A percentile compares a stretch with the other conserved stretches of the same genome.
Evolutionary conservation across 2,329 filamentous ascomycete species (phyloP).

Genomic region (Coniochaeta sp.): DNA sequence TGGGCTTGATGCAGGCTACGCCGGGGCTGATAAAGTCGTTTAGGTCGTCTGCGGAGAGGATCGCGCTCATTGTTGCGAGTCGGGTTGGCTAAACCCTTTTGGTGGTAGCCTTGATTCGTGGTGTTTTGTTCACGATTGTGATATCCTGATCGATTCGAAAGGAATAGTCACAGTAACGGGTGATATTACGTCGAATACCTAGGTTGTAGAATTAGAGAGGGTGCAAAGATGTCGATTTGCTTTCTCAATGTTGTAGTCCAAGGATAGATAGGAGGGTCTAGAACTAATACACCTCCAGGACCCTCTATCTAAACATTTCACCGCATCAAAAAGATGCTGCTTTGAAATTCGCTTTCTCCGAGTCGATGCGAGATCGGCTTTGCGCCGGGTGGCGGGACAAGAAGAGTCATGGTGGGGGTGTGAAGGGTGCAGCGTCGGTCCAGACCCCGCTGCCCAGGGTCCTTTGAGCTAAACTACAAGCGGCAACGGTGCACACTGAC

Average conservation of each 20-base stretch:
- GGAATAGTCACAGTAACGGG: too few relatives aligned
- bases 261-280: too few relatives aligned
- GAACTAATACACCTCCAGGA: too few relatives aligned
- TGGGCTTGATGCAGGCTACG: constrained; percentile 95
- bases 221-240: too few relatives aligned
- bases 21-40: constrained; percentile 99
- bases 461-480: neutral
- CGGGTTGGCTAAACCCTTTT: neutral
- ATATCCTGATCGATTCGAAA: too few relatives aligned
- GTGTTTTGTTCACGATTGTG: too few relatives aligned
- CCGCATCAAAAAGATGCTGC: neutral
- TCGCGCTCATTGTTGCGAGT: constrained; percentile 72
- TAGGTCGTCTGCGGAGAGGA: constrained; percentile 90
- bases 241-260: too few relatives aligned
- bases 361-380: constrained; percentile 5
- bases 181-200: too few relatives aligned
- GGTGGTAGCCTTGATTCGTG: neutral
- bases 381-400: neutral
- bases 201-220: too few relatives aligned
- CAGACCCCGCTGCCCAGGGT: neutral
- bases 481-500: neutral
- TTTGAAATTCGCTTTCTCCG: constrained; percentile 3
- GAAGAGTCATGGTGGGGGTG: constrained; percentile 1
- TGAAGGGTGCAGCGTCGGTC: neutral
- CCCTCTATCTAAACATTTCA: too few relatives aligned